Conservation (phyloP, 2,329 filamentous ascomycete genomes). For the Septoria linicola region DNA sequence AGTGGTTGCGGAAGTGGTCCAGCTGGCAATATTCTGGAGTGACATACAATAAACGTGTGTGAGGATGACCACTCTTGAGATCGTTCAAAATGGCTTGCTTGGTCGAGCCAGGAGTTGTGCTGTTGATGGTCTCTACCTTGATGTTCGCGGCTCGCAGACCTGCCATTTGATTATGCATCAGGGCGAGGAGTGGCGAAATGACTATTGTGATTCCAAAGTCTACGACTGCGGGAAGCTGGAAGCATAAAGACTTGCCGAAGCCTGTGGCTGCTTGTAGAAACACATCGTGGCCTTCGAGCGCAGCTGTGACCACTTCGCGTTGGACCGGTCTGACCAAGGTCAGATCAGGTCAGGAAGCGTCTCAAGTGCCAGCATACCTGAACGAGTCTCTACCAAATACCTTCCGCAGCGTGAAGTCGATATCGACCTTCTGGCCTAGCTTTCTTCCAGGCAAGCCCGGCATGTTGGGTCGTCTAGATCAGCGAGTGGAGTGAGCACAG, state of each 20-base stretch:
- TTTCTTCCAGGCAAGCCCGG: slow-evolving; percentile 26
- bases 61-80: slow-evolving; percentile 82
- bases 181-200: slow-evolving; percentile 79
- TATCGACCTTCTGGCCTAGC: slow-evolving; percentile 35
- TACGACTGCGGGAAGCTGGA: slow-evolving; percentile 85
- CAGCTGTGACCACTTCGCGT: slow-evolving; percentile 80
- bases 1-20: slow-evolving; percentile 71
- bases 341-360: slow-evolving; percentile 1
- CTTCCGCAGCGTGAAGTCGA: slow-evolving; percentile 41
- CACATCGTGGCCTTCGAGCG: slow-evolving; percentile 80
- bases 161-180: slow-evolving; percentile 95
- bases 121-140: slow-evolving; percentile 81
- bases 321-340: slow-evolving; percentile 65
- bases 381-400: slow-evolving; percentile 39
- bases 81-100: slow-evolving; percentile 72
- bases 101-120: slow-evolving; percentile 67
- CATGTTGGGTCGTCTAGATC: slow-evolving; percentile 27
- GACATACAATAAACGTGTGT: slow-evolving; percentile 81
- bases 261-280: slow-evolving; percentile 88
- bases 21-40: slow-evolving; percentile 85
- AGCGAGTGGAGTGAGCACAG: no score
- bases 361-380: slow-evolving; percentile 26
- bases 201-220: slow-evolving; percentile 89
- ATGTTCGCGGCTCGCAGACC: slow-evolving; percentile 72
- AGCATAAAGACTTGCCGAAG: slow-evolving; percentile 92